Evolutionary conservation across 495 filamentous ascomycete genomes (phyloP), one percentile per base, ranked within the genome.

Genomic region (Astrocystis sublimbata): DNA sequence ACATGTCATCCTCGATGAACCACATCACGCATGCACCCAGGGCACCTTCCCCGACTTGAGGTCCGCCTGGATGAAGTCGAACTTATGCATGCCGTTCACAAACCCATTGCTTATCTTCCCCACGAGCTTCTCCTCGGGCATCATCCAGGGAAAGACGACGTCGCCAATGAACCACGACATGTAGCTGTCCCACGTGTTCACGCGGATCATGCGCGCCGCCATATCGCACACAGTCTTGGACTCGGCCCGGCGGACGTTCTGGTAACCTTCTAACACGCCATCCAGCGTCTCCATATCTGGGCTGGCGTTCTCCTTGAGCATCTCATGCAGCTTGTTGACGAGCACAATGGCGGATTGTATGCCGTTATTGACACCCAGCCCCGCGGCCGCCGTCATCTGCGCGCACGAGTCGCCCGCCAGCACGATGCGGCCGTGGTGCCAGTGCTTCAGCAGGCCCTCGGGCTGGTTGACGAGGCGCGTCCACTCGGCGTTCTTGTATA

Each of bases 381-480:
- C 74, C 5, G 76, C 47, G 59, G 73, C 74, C 2, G 74, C 69
- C 1, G 75, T 78, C 49, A 78, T 72, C 63, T 82, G 81, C 58
- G 80, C 79, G 33, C 72, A 77, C 1, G 81, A 75, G 64, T 88
- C 85, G 6, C 85, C 85, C 4, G 82, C 38, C 2, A 85, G 70
- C 4, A 70, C 78, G 23, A 85, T 70, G 3, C 81, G 78, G 6
- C 78, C 78, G 6, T 63, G 57, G 19, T 72, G 76, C 78, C 78
- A 84, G 6, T 62, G 40, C 28, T 78, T 60, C 65, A 80, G 31
- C 31, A 71, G 71, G 42, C 83, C 78, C 10, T 79, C 74, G 1
- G 72, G 73, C 13, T 84, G 46, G 19, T 73, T 61, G 0, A 75
- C 68, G 36, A 78, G 43, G 2, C 33, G 40, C 0, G 68, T 26